Base-by-base conservation (phyloP, 768 basidiomycete genomes). In the Rhodotorula paludigena region DNA sequence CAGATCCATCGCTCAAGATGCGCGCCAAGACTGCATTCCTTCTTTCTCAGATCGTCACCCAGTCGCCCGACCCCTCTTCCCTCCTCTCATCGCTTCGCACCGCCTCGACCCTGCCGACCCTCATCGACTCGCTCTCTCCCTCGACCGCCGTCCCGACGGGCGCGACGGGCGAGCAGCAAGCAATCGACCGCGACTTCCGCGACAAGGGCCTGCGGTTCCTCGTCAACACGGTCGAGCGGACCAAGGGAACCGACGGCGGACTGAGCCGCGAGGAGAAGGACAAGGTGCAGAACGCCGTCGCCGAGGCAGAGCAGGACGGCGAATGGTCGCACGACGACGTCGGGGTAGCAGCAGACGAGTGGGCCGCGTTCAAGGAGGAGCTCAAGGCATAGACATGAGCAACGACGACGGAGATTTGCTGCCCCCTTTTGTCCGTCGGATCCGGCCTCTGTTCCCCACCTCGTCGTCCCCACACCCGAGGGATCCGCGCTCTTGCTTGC, bases 11-110 rank as follows among this genome's bases (percentile, higher is more conserved):
- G 69, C 86, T 89, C 35, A 78, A 79, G 44, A 84, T 92, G 59
- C 86, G 91, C 28, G 83, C 90, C 60, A 93, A 93, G 77, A 81
- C 84, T 0, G 82, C 84, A 7, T 92, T 92, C 79, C 83, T 93
- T 25, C 81, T 93, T 44, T 85, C 85, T 75, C 79, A 84, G 0
- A 84, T 92, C 59, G 83, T 91, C 55, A 80, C 83, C 0, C 87
- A 87, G 4, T 79, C 76, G 33, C 7, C 55, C 3, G 11, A 49
- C 25, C 55, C 68, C 2, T 11, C 57, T 12, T 25, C 56, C 14
- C 56, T 66, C 52, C 16, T 66, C 15, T 1, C 16, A 28, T 48
- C 64, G 16, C 63, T 73, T 39, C 57, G 69, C 21, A 47, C 63
- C 28, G 35, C 56, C 28, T 33, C 52, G 36, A 47, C 67, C 36